phyloP scores from a whole-genome alignment of 768 basidiomycete genomes.

The Trametes coccinea region DNA sequence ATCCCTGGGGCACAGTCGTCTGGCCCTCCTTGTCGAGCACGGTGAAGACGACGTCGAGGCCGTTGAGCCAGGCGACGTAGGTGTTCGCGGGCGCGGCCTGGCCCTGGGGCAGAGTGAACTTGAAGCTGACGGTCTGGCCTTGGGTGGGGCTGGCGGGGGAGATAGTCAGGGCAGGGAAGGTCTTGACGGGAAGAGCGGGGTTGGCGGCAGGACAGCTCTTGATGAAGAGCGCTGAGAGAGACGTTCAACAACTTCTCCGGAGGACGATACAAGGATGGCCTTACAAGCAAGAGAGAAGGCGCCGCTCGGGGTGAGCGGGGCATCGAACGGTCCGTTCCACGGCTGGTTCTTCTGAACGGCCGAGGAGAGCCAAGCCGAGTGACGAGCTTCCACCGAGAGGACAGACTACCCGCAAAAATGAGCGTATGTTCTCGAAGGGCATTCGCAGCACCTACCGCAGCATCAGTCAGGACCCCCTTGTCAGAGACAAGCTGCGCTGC shows the following conservation, averaged over 20 bases:
- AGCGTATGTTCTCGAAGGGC: too few species aligned
- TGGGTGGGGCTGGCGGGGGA: conserved; percentile 33
- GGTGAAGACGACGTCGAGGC: conserved; percentile 45
- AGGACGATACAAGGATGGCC: conserved; percentile 35
- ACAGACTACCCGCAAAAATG: too few species aligned
- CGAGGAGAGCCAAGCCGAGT: conserved; percentile 50
- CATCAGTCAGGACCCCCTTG: conserved; percentile 49
- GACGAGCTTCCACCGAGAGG: conserved; percentile 48
- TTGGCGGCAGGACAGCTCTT: conserved; percentile 49
- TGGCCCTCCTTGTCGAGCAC: conserved; percentile 25
- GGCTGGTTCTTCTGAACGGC: conserved; percentile 40
- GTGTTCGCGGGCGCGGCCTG: conserved; percentile 21
- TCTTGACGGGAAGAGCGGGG: conserved; percentile 47
- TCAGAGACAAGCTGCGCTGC: conserved; percentile 44
- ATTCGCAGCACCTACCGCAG: conserved; percentile 17
- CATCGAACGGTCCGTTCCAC: conserved; percentile 51
- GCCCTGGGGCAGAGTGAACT: neutral
- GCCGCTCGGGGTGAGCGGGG: conserved; percentile 34
- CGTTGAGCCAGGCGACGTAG: conserved; percentile 52
- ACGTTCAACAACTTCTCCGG: conserved; percentile 7
- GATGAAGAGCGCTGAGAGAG: conserved; percentile 43
- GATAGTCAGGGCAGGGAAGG: conserved; percentile 46
- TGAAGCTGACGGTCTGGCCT: conserved; percentile 33
- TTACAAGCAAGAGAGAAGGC: conserved; percentile 48
- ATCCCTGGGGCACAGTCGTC: conserved; percentile 42